Evolutionary conservation across 495 filamentous ascomycete species (phyloP).

Genomic region (Neurospora pannonica): DNA sequence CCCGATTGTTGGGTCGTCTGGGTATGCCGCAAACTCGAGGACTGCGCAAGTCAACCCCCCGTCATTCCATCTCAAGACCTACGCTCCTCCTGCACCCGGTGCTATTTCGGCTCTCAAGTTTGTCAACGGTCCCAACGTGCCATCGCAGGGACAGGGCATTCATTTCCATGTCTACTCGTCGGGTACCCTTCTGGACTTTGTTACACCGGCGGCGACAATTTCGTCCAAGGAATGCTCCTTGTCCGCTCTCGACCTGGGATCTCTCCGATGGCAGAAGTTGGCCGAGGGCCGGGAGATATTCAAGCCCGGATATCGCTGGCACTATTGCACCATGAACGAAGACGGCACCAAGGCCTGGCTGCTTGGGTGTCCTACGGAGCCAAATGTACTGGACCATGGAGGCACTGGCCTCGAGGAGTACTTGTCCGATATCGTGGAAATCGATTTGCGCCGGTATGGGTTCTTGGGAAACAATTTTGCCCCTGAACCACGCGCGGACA

Average conservation of each 20-base stretch:
- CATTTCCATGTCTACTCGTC: slow-evolving; percentile 95
- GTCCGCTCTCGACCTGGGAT: slow-evolving; percentile 74
- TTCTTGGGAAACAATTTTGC: slow-evolving; percentile 71
- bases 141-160: slow-evolving; percentile 75
- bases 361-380: slow-evolving; percentile 77
- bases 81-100: slow-evolving; percentile 63
- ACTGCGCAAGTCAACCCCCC: slow-evolving; percentile 72
- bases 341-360: slow-evolving; percentile 93
- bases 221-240: slow-evolving; percentile 77
- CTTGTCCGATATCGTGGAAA: slow-evolving; percentile 83
- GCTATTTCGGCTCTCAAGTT: slow-evolving; percentile 86
- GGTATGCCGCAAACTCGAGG: slow-evolving; percentile 82
- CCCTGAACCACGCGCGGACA: slow-evolving; percentile 48
- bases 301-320: slow-evolving; percentile 80
- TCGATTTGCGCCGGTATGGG: slow-evolving; percentile 77
- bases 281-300: slow-evolving; percentile 92
- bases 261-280: slow-evolving; percentile 84
- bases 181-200: slow-evolving; percentile 83
- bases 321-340: slow-evolving; percentile 91
- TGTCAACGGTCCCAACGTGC: slow-evolving; percentile 77
- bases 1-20: slow-evolving; percentile 48
- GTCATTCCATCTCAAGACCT: slow-evolving; percentile 56
- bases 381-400: slow-evolving; percentile 39
- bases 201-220: slow-evolving; percentile 83
- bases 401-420: slow-evolving; percentile 65